A percentile compares a stretch with the other conserved stretches of the same genome.
phyloP scores from a whole-genome alignment of 2,329 filamentous ascomycete genomes.

The Neofusicoccum sp. region DNA sequence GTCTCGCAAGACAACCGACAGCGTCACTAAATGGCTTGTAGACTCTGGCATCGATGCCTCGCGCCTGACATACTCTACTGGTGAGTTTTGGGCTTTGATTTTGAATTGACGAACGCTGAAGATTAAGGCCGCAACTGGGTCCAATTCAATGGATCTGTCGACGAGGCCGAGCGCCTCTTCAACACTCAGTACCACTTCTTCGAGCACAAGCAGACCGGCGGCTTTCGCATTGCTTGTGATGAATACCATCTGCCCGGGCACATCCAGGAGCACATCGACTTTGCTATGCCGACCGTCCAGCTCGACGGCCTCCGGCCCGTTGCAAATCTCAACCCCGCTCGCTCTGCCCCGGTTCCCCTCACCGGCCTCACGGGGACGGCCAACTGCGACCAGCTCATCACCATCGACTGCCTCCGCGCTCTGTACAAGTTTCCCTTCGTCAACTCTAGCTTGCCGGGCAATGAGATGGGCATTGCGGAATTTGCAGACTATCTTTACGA shows the following conservation, averaged over 20 bases:
- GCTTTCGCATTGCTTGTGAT: conserved; percentile 39
- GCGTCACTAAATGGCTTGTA: conserved; percentile 27
- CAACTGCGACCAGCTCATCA: conserved; percentile 55
- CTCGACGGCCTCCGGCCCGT: conserved; percentile 30
- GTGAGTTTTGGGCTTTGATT: conserved; percentile 19
- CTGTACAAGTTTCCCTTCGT: conserved; percentile 35
- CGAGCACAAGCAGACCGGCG: conserved; percentile 32
- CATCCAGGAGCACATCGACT: conserved; percentile 27
- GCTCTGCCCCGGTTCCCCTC: conserved; percentile 10
- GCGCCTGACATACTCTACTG: conserved; percentile 21
- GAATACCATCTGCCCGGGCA: conserved; percentile 35
- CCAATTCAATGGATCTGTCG: conserved; percentile 39
- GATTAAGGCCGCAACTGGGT: conserved; percentile 31
- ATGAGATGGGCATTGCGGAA: conserved; percentile 17
- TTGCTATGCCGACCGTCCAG: conserved; percentile 42
- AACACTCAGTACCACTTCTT: conserved; percentile 42
- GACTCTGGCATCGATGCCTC: neutral
- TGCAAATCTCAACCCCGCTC: neutral
- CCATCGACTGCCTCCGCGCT: conserved; percentile 51
- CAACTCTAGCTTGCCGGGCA: neutral
- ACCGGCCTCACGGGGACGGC: conserved; percentile 29
- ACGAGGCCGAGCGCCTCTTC: conserved; percentile 39
- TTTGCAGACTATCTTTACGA: conserved; percentile 20
- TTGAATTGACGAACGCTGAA: conserved; percentile 19
- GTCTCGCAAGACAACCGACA: conserved; percentile 23